Base-by-base conservation (phyloP, 257 asterid genomes). In the Forsythia viridissima region DNA sequence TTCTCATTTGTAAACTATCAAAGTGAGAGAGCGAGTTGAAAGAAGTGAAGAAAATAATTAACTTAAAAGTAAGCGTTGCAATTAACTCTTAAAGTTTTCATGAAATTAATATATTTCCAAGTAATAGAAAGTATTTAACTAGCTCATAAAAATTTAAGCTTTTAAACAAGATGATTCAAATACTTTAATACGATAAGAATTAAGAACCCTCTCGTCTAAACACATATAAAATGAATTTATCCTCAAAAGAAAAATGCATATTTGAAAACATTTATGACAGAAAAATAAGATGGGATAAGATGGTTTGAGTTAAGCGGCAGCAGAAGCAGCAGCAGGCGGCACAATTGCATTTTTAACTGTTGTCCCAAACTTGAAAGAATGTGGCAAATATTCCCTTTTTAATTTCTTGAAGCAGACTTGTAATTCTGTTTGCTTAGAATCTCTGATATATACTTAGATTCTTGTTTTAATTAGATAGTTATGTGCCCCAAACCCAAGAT, bases 371-470 rank as follows among this genome's bases (percentile, higher is more conserved):
- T 18, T 5, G 21, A 55, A 55, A 82, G 55, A 38, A 11, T 38
- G 71, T 69, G 86, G 82, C 80, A 85, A 83, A 78, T 81, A 73
- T 83, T 86, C 81, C 69, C 55, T 37, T 30, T 59, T 78, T 79
- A 75, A 83, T 80, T 59, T 34, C 69, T 80, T 67, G 79, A 46
- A 61, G 76, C 76, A 72, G 81, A 76, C 82, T 75, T 81, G 80
- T 70, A 77, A 38, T 76, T 85, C 77, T 80, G 81, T 80, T 83
- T 66, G 52, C 71, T 71, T 43, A 39, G 75, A 72, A 30, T 75
- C 77, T 21, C 66, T 81, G 52, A 42, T 11, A 30, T 51, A 57
- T 40, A 59, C 7, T 71, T 20, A 4, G 11, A 34, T 55, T 41
- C 76, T 57, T 34, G 36, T 75, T 51, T 16, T 0, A 15, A 13